These are phyloP conservation scores for Chlorencoelia australis DNA, from an alignment of 2,329 filamentous ascomycete genomes.

Conservation along the genomic window DNA sequence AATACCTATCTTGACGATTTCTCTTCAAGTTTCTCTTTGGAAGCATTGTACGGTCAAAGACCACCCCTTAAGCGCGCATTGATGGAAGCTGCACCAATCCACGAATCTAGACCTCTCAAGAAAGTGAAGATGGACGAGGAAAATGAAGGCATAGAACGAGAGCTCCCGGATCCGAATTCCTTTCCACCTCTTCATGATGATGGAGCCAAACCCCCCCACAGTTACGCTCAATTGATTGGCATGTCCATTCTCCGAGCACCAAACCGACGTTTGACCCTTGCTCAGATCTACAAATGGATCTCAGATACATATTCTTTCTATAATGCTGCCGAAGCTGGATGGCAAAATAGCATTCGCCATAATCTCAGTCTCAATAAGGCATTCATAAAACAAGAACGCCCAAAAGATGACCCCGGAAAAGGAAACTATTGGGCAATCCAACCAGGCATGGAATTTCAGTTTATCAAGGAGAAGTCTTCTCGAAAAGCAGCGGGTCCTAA, in stretches of 20 bases:
- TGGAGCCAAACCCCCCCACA: conserved; percentile 79
- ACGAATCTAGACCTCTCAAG: conserved; percentile 57
- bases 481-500: conserved; percentile 46
- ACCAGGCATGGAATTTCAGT: conserved; percentile 78
- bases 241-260: conserved; percentile 91
- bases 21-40: conserved; percentile 34
- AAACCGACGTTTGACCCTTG: conserved; percentile 72
- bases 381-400: conserved; percentile 89
- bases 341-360: conserved; percentile 98
- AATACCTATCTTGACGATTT: conserved; percentile 24
- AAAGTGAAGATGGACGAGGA: conserved; percentile 49
- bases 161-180: conserved; percentile 36
- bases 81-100: conserved; percentile 63
- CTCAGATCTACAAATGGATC: conserved; percentile 99
- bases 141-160: conserved; percentile 32
- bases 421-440: conserved; percentile 96
- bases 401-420: conserved; percentile 95
- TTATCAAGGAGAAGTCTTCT: conserved; percentile 74
- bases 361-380: conserved; percentile 96
- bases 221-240: conserved; percentile 89
- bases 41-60: conserved; percentile 42
- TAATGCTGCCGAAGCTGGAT: conserved; percentile 72
- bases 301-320: conserved; percentile 92
- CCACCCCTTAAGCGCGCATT: conserved; percentile 49
- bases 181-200: conserved; percentile 78